Evolutionary conservation across 257 asterid genomes (phyloP).

Genomic region (Buddleja alternifolia): DNA sequence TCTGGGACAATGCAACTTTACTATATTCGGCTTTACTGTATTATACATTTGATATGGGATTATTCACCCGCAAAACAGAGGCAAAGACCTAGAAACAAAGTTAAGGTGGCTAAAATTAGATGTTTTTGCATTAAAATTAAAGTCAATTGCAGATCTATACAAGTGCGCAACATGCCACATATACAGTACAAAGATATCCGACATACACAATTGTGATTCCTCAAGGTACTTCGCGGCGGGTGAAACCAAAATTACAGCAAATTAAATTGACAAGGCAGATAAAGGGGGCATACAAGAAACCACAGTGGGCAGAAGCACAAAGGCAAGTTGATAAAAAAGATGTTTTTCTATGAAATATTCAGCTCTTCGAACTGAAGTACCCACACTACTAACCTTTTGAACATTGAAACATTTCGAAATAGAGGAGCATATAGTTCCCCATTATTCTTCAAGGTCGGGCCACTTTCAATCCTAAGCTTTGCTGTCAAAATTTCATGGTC

Average conservation of each 20-base stretch:
- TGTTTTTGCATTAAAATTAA: neutral
- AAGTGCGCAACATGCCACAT: neutral
- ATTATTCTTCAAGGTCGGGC: slow-evolving; percentile 56
- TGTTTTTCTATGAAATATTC: neutral
- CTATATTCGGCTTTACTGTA: neutral
- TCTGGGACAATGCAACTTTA: neutral
- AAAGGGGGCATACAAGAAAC: neutral
- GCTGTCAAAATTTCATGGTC: slow-evolving; percentile 73
- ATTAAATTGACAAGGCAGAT: slow-evolving; percentile 1
- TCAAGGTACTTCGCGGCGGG: neutral
- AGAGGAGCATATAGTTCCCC: slow-evolving; percentile 66
- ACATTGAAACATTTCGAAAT: slow-evolving; percentile 74
- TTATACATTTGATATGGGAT: neutral
- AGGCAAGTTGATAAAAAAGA: neutral
- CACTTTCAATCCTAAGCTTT: slow-evolving; percentile 62
- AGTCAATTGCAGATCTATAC: neutral
- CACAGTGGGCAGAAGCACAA: no score
- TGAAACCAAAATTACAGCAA: neutral
- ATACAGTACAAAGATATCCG: neutral
- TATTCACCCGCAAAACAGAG: neutral
- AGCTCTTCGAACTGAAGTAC: slow-evolving; percentile 15
- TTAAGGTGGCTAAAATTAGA: no score
- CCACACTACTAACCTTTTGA: slow-evolving; percentile 64
- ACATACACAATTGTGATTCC: neutral
- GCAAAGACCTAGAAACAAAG: neutral